Evolutionary conservation across 371 early-diverging fungal species (phyloP).

Genomic region (Apophysomyces variabilis): DNA sequence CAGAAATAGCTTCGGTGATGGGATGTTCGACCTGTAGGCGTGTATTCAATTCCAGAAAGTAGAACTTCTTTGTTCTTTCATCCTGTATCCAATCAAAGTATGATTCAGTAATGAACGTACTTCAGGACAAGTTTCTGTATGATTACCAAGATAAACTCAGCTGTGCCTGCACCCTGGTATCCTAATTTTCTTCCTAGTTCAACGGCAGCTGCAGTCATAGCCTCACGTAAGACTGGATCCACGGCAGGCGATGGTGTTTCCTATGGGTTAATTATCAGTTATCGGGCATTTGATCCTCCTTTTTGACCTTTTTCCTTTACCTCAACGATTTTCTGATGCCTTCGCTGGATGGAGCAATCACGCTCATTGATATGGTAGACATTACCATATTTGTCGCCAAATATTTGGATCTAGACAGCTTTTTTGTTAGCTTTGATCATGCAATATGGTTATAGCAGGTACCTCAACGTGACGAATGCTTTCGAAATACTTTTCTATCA

Average conservation of each 20-base stretch:
- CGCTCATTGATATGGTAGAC: slow-evolving; percentile 87
- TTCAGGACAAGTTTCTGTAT: neutral
- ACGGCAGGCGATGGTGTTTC: slow-evolving; percentile 68
- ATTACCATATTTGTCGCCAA: slow-evolving; percentile 83
- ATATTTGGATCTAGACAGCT: slow-evolving; percentile 67
- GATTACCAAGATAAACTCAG: slow-evolving; percentile 79
- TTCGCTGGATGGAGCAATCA: slow-evolving; percentile 88
- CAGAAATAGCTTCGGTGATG: slow-evolving; percentile 93
- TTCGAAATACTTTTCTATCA: slow-evolving; percentile 94
- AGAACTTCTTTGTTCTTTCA: slow-evolving; percentile 69
- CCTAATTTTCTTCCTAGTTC: slow-evolving; percentile 61
- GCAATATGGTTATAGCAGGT: neutral
- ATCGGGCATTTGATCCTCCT: neutral
- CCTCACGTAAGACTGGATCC: slow-evolving; percentile 48
- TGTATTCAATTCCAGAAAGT: slow-evolving; percentile 86
- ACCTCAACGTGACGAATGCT: slow-evolving; percentile 92
- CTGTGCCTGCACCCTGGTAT: slow-evolving; percentile 80
- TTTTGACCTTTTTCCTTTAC: slow-evolving; percentile 36
- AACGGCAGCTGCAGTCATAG: slow-evolving; percentile 63
- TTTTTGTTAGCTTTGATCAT: too few species aligned
- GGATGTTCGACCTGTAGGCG: slow-evolving; percentile 95
- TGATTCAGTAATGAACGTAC: neutral
- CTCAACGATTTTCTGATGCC: slow-evolving; percentile 89
- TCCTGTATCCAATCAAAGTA: slow-evolving; percentile 30
- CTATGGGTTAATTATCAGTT: slow-evolving; percentile 15